A percentile compares a stretch with the other conserved stretches of the same genome.
Evolutionary conservation across 2,329 filamentous ascomycete species (phyloP).

Genomic region (Diaporthe sp.): DNA sequence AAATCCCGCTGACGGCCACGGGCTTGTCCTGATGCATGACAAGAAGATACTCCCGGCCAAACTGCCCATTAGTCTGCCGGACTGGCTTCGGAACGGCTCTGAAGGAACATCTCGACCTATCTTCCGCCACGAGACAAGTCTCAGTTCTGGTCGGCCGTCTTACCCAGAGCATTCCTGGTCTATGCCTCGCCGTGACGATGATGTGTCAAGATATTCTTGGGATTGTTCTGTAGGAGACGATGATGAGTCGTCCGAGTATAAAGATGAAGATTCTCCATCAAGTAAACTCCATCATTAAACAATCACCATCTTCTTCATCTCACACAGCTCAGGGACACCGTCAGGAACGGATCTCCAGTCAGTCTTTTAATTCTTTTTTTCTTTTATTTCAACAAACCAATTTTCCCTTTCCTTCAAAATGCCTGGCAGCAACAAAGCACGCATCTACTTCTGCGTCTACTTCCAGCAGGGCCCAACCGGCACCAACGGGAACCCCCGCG

Average conservation of each 20-base stretch:
- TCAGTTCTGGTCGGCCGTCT: not conserved
- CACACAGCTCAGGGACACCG: not conserved
- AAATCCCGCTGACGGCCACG: not conserved
- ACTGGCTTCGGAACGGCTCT: not conserved
- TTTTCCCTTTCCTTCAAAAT: not conserved
- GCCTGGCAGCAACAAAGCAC: not conserved
- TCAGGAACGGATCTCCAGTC: not conserved
- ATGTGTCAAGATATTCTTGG: not conserved
- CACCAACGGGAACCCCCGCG: not conserved
- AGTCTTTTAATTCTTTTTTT: not conserved
- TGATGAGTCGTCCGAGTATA: not conserved
- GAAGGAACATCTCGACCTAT: not conserved
- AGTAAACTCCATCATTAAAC: not conserved
- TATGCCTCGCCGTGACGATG: not conserved
- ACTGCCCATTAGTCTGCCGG: not conserved
- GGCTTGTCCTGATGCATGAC: not conserved
- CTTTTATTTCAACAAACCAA: not conserved
- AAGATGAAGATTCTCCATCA: not conserved
- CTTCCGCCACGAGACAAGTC: not conserved
- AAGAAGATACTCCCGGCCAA: not conserved
- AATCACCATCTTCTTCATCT: not conserved
- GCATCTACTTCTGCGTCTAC: conserved; percentile 8
- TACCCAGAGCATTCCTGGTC: not conserved
- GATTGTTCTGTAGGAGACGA: not conserved
- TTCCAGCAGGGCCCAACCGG: conserved; percentile 4